Percentiles rank a stretch among this genome's conserved stretches.
Evolutionary conservation across 2,329 filamentous ascomycete genomes (phyloP).

Genomic region (Paraphoma sp.): DNA sequence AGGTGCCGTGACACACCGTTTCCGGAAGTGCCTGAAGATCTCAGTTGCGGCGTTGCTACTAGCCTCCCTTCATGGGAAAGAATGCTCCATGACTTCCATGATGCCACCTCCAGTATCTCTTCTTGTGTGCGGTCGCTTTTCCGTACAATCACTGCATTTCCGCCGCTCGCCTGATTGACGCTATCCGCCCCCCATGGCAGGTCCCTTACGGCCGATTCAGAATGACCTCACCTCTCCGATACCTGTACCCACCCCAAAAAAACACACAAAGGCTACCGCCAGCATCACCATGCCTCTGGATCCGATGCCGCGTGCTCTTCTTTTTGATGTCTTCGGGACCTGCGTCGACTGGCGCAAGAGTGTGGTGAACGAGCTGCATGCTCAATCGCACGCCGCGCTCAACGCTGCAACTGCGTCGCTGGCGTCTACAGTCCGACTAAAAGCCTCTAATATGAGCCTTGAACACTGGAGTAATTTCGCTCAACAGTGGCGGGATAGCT

Average conservation of each 20-base stretch:
- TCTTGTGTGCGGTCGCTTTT: slow-evolving; percentile 5
- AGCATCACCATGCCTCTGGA: slow-evolving; percentile 31
- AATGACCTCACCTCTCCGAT: slow-evolving; percentile 18
- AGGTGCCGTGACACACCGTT: neutral
- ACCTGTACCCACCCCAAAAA: slow-evolving; percentile 5
- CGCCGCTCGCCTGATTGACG: slow-evolving; percentile 13
- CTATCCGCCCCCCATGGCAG: slow-evolving; percentile 18
- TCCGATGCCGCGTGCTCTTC: slow-evolving; percentile 61
- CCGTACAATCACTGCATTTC: slow-evolving; percentile 13
- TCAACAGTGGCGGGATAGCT: slow-evolving; percentile 72
- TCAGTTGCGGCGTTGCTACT: neutral
- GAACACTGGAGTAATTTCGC: slow-evolving; percentile 71
- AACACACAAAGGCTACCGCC: slow-evolving; percentile 9
- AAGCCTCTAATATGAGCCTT: slow-evolving; percentile 59
- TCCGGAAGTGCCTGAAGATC: neutral
- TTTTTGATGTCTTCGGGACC: slow-evolving; percentile 82
- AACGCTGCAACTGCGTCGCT: slow-evolving; percentile 55
- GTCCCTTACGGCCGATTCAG: slow-evolving; percentile 13
- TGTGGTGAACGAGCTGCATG: slow-evolving; percentile 65
- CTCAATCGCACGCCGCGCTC: slow-evolving; percentile 57
- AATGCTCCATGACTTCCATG: neutral
- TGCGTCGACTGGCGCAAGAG: slow-evolving; percentile 79
- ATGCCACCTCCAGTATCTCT: neutral
- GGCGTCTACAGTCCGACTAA: slow-evolving; percentile 55
- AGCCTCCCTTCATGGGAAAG: neutral